Evolutionary conservation across 345 rosid species (phyloP), one percentile per base, ranked within the genome.

Genomic region (Eucalyptus marginata): DNA sequence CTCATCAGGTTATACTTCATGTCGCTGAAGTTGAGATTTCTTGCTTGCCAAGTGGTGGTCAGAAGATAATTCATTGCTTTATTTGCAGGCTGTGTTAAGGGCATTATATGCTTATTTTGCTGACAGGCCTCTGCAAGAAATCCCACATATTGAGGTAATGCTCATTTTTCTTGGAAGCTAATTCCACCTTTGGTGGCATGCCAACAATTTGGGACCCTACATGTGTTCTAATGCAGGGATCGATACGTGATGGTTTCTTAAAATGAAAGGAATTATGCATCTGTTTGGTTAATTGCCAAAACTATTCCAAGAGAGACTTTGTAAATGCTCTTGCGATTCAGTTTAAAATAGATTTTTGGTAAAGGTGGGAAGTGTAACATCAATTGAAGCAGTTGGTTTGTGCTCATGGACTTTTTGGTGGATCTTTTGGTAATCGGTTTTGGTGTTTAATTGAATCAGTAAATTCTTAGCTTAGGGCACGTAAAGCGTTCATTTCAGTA

Each of bases 91-190:
- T 2, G 99, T 98, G 49, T 91, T 98, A 91, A 94, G 99, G 95
- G 99, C 99, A n/a, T 91, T 98, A n/a, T 98, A 98, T 92, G 95
- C 99, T 76, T 98, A 98, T 91, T 98, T 98, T 91, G 99, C 99
- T 90, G 99, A 98, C 90, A 96, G 99, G 87, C 99, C 99, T 64
- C 95, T 98, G 54, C 92, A 96, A 85, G 99, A 98, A 93, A 98
- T 98, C 92, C 99, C 99, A 18, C 97, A 97, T 89, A 96, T 97
- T 54, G 99, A 98, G 99, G 99, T 98, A 94, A 44, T 36, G 46
- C 83, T 76, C 8, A 76, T 76, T 76, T 76, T 76, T 76, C 47
- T 36, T 18, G 13, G 47, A 76, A 36, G 83, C 83, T 76, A 76
- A 76, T 76, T 76, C 27, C 14, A 13, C 15, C 46, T 76, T 76